Evolutionary conservation across 2,329 filamentous ascomycete genomes (phyloP), one percentile per base, ranked within the genome.

Genomic region (Pseudocercospora ulei): DNA sequence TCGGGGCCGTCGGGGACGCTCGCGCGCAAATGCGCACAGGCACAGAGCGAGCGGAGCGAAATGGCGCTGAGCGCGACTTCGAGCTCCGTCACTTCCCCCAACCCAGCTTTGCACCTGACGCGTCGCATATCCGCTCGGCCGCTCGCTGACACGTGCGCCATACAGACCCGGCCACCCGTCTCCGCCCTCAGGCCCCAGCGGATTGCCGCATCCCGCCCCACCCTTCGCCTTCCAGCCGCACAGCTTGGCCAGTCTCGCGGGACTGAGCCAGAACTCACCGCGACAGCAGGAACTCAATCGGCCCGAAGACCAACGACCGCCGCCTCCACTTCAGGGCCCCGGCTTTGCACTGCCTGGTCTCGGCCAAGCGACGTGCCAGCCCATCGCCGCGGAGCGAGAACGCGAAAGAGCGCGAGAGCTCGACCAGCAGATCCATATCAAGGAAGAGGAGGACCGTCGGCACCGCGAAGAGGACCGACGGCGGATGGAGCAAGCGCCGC

Each of bases 401-500:
- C 29, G 41, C 8, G 65, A 71, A 44, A 57, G 70, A 52, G 65
- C 68, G 44, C 62, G 66, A 30, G 68, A 73, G 50, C 66, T 71
- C 40, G 72, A 76, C 49, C 67, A 72, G 17, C 67, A 72, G 17
- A 63, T 58, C 46, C 69, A 57, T 67, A 72, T 61, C 67, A 75
- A 60, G 69, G 66, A 71, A 51, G 69, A 78, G 57, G 74, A 78
- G 51, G 73, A 77, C 44, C 70, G 74, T 45, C 65, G 72, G 41
- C 72, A 77, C 48, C 67, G 72, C 30, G 72, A 76, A 43, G 59
- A 76, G 52, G 78, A 82, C 49, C 72, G 78, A 57, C 79, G 83
- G 52, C 71, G 74, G 42, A 65, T 74, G 49, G 76, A 83, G 49
- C 80, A 78, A 52, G 72, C 75, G 35, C 74, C 82, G 44, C 77